Evolutionary conservation across 1,139 yeast genomes (phyloP).

Genomic region (Debaryomyces udenii): DNA sequence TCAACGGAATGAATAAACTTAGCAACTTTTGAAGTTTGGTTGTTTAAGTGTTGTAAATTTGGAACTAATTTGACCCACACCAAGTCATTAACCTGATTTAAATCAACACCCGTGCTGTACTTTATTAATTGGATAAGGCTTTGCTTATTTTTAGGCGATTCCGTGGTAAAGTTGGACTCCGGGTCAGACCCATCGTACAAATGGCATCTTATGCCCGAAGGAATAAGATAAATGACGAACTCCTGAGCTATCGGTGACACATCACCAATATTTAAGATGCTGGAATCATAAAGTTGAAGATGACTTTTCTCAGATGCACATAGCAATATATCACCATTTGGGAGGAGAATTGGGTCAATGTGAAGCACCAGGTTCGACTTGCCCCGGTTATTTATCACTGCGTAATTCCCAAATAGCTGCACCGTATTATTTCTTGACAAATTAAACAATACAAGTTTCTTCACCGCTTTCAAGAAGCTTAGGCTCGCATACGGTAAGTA

Average conservation of each 20-base stretch:
- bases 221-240: slow-evolving; percentile 66
- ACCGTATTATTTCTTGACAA: slow-evolving; percentile 44
- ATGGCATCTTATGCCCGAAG: slow-evolving; percentile 75
- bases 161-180: slow-evolving; percentile 42
- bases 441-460: slow-evolving; percentile 54
- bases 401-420: slow-evolving; percentile 59
- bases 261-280: slow-evolving; percentile 18
- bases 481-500: slow-evolving; percentile 52
- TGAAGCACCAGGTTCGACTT: slow-evolving; percentile 36
- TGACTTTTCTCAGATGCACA: slow-evolving; percentile 28
- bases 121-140: slow-evolving; percentile 51
- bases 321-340: slow-evolving; percentile 53
- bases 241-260: slow-evolving; percentile 20
- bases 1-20: slow-evolving; percentile 54
- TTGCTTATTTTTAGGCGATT: slow-evolving; percentile 56
- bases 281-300: slow-evolving; percentile 37
- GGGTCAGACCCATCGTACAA: slow-evolving; percentile 49
- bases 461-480: slow-evolving; percentile 63
- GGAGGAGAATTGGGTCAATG: slow-evolving; percentile 58
- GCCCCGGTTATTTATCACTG: slow-evolving; percentile 26
- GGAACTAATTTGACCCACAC: slow-evolving; percentile 72
- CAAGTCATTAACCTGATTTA: slow-evolving; percentile 16
- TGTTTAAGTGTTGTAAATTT: slow-evolving; percentile 66
- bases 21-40: slow-evolving; percentile 66
- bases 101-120: slow-evolving; percentile 56